Base-by-base conservation (phyloP, 805 yeast genomes). In the Yarrowia yakushimensis region DNA sequence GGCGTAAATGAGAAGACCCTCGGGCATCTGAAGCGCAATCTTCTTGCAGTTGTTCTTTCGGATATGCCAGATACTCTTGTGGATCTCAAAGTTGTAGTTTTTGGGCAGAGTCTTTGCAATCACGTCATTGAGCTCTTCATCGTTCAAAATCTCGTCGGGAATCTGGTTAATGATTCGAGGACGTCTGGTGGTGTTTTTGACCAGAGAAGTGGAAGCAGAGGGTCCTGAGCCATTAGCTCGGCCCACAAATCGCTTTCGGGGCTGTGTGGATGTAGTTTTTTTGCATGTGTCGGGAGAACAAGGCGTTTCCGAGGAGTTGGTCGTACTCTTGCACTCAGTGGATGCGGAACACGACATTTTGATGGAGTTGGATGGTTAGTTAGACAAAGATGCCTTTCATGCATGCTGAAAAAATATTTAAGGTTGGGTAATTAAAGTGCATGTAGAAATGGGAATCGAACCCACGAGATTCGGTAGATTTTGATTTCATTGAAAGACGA, bases 1-100 rank as follows among this genome's bases (percentile, higher is more conserved):
- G 0, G 97, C 86, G 71, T 92, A 94, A 1, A 94, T 88, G 55
- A 94, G 77, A 30, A 94, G 75, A 1, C 99, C 99, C 74, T 94
- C 99, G 1, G 99, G 99, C 97, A 94, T 89, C 70, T 94, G 99
- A 25, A 94, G 75, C 1, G 97, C 97, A 5, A 96, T 97, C 33
- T 96, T 78, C 66, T 82, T 87, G 15, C 97, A 93, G 15, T 76
- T 76, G 65, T 82, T 78, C 70, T 90, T 90, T 45, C 82, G 80
- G 37, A 94, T 87, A 70, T 93, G 93, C 96, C 97, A 93, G 3
- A 94, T 86, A 0, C 97, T 92, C 72, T 94, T 94, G 73, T 91
- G 97, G 63, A 94, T 86, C 73, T 94, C 99, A 74, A 94, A 94
- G 75, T 92, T 93, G 74, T 94, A 94, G 73, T 94, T 94, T 1